A percentile compares a stretch with the other conserved stretches of the same genome.
Evolutionary conservation across 257 asterid genomes (phyloP).

Genomic region (Forsythia viridissima): DNA sequence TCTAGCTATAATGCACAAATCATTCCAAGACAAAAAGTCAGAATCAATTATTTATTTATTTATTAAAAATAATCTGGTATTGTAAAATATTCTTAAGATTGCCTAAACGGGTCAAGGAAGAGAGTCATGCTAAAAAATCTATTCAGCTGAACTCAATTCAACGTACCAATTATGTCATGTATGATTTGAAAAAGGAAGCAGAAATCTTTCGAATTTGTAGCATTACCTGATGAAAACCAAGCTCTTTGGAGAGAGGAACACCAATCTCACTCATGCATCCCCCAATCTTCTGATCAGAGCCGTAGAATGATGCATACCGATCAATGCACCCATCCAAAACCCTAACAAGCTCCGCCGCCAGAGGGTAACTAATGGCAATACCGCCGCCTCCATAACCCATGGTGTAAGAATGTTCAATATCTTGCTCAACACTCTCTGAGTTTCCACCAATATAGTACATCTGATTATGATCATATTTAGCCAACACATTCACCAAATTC

Average conservation of each 20-base stretch:
- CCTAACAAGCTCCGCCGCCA: constrained; percentile 67
- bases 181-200: background rate
- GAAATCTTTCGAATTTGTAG: background rate
- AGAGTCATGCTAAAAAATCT: too few species aligned
- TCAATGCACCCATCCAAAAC: constrained; percentile 75
- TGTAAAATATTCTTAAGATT: too few species aligned
- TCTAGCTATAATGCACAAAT: constrained; percentile 42
- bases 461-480: constrained; percentile 60
- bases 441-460: constrained; percentile 74
- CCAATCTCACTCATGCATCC: constrained; percentile 74
- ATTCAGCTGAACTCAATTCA: too few species aligned
- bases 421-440: constrained; percentile 94
- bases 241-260: constrained; percentile 67
- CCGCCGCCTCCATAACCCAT: constrained; percentile 98
- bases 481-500: constrained; percentile 59
- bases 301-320: constrained; percentile 66
- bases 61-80: too few species aligned
- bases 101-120: too few species aligned
- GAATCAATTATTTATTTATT: too few species aligned
- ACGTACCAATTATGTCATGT: too few species aligned
- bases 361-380: constrained; percentile 72
- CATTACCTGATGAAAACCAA: constrained; percentile 88
- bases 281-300: constrained; percentile 74
- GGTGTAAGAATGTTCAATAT: constrained; percentile 54
- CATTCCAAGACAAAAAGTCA: background rate